These are phyloP conservation scores for Tolypocladium tropicale DNA, from an alignment of 2,329 filamentous ascomycete genomes.

Conservation along the genomic window DNA sequence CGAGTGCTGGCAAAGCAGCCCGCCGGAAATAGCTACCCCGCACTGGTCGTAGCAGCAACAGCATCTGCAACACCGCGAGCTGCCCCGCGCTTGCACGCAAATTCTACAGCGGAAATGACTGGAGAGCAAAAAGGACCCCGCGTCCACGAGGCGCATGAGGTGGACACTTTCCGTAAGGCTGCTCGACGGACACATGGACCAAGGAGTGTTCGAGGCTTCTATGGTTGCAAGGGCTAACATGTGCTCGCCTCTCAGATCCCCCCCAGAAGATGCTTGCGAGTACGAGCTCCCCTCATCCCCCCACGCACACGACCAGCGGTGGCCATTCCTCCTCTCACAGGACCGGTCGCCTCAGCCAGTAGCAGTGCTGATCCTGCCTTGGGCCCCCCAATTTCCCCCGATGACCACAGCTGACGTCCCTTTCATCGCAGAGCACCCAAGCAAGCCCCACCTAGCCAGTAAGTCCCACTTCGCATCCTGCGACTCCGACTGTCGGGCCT, in stretches of 20 bases:
- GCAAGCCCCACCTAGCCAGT: conserved; percentile 57
- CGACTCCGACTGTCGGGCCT: background rate
- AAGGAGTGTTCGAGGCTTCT: background rate
- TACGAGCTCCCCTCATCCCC: conserved; percentile 30
- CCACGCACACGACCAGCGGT: background rate
- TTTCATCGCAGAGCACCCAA: conserved; percentile 49
- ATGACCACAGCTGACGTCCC: conserved; percentile 16
- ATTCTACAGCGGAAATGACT: conserved; percentile 28
- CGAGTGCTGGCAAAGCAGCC: too few species aligned
- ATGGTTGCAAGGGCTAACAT: background rate
- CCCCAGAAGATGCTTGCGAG: conserved; percentile 58
- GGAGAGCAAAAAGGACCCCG: conserved; percentile 35
- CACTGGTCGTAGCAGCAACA: background rate
- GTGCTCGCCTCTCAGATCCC: conserved; percentile 36
- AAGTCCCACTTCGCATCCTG: conserved; percentile 22
- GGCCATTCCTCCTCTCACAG: background rate
- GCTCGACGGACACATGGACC: background rate
- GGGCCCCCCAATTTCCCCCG: background rate
- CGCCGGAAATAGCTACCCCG: conserved; percentile 4
- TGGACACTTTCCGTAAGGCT: conserved; percentile 60
- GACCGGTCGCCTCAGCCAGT: background rate
- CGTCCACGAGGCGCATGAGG: conserved; percentile 65
- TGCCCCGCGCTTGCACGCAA: background rate
- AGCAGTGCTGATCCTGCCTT: conserved; percentile 4
- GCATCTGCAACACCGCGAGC: background rate